A percentile compares a stretch with the other conserved stretches of the same genome.
These are phyloP conservation scores for Gynandropsis gynandra DNA, from an alignment of 345 rosid genomes.

Conservation along the genomic window DNA sequence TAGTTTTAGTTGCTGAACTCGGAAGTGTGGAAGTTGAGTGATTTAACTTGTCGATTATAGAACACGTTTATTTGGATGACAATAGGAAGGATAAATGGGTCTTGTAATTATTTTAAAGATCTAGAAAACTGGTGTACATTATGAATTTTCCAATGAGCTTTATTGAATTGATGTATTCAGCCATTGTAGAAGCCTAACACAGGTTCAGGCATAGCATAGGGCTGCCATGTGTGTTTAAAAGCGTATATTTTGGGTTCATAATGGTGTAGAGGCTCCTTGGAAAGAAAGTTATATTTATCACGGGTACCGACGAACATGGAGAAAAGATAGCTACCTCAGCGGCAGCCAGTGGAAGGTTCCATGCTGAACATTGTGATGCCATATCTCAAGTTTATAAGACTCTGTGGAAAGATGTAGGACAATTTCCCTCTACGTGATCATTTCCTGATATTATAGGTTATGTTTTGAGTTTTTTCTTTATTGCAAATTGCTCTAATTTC, in stretches of 20 bases:
- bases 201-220: not conserved
- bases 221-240: not conserved
- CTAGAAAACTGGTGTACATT: no score
- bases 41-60: no score
- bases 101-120: no score
- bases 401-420: conserved; percentile 69
- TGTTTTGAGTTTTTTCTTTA: conserved; percentile 10
- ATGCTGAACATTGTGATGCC: conserved; percentile 63
- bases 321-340: conserved; percentile 93
- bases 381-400: conserved; percentile 65
- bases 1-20: no score
- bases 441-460: not conserved
- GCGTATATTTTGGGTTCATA: conserved; percentile 7
- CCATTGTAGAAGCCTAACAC: not conserved
- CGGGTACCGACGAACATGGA: conserved; percentile 95
- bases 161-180: no score
- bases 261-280: conserved; percentile 74
- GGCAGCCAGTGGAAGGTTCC: no score
- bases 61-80: no score
- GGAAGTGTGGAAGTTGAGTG: no score
- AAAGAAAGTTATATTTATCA: conserved; percentile 69
- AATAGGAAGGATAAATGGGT: no score
- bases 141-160: no score
- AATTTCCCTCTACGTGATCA: conserved; percentile 8
- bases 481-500: not conserved